Conservation (phyloP, 805 yeast species). For the Starmera pachycereana region DNA sequence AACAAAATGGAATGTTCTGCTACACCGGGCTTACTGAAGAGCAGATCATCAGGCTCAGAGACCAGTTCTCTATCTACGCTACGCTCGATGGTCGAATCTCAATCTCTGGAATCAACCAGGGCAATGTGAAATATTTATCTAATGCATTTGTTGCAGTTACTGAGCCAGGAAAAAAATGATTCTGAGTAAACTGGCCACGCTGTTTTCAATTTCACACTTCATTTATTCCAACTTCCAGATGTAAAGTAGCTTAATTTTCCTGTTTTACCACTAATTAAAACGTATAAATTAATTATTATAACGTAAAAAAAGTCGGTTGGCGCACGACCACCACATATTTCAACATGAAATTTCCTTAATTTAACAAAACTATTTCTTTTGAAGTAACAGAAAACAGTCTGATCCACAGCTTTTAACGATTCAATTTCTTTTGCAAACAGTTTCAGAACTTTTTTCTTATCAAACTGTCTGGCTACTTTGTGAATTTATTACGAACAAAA, state of each 20-base stretch:
- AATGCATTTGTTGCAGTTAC: slow-evolving; percentile 46
- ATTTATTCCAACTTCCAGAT: background rate
- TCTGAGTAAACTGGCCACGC: background rate
- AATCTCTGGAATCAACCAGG: slow-evolving; percentile 76
- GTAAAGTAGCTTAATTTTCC: no score
- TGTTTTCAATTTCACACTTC: background rate
- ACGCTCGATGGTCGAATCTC: slow-evolving; percentile 89
- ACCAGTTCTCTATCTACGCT: slow-evolving; percentile 69
- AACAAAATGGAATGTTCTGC: slow-evolving; percentile 95
- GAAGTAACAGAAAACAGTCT: no score
- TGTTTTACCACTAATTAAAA: background rate
- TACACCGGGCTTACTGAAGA: slow-evolving; percentile 70
- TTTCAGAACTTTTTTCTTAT: no score
- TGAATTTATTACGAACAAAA: no score
- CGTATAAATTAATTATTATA: no score
- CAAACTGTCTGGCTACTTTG: no score
- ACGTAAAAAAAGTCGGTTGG: no score
- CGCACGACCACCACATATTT: no score
- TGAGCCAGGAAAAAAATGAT: background rate
- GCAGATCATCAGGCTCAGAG: slow-evolving; percentile 63
- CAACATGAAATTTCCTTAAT: no score
- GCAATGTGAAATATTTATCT: slow-evolving; percentile 69
- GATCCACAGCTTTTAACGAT: no score
- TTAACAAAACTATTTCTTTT: no score
- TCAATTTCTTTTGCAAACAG: no score